phyloP scores from a whole-genome alignment of 1,284 basidiomycete genomes.

The Psilocybe mexicana region DNA sequence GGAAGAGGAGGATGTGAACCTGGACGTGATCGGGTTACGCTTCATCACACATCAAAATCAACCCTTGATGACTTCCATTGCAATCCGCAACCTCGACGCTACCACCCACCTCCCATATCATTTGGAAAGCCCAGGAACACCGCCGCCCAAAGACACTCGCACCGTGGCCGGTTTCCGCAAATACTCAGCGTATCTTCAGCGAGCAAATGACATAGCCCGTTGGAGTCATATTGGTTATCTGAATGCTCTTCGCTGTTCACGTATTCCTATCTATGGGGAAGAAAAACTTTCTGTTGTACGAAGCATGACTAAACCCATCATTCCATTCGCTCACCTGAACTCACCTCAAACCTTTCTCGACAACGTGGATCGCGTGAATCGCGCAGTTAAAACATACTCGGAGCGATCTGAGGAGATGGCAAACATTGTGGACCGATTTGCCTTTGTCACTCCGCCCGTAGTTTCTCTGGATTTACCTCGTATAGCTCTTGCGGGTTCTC shows the following conservation, averaged over 20 bases:
- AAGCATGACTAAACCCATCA: slow-evolving; percentile 47
- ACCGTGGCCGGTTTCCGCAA: slow-evolving; percentile 74
- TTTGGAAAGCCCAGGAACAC: slow-evolving; percentile 54
- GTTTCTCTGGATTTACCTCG: slow-evolving; percentile 77
- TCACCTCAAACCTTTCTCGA: slow-evolving; percentile 41
- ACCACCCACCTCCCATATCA: slow-evolving; percentile 65
- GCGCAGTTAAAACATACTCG: slow-evolving; percentile 64
- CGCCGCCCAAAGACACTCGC: slow-evolving; percentile 70
- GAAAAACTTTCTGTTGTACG: slow-evolving; percentile 56
- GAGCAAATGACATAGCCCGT: slow-evolving; percentile 54
- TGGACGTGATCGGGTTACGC: slow-evolving; percentile 67
- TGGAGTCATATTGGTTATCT: slow-evolving; percentile 76
- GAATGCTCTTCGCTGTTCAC: slow-evolving; percentile 75
- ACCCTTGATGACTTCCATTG: slow-evolving; percentile 53
- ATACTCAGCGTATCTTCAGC: slow-evolving; percentile 59
- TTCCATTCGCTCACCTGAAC: slow-evolving; percentile 56
- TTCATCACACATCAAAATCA: slow-evolving; percentile 58
- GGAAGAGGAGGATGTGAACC: slow-evolving; percentile 53
- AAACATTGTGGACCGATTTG: slow-evolving; percentile 69
- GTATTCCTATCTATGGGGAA: slow-evolving; percentile 62
- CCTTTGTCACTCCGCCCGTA: slow-evolving; percentile 81
- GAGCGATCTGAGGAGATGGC: slow-evolving; percentile 61
- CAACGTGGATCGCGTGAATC: slow-evolving; percentile 41
- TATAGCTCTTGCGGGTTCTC: slow-evolving; percentile 53
- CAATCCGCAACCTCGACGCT: slow-evolving; percentile 67